Conservation (phyloP, 2,329 filamentous ascomycete genomes). For the Xylogone sp. region DNA sequence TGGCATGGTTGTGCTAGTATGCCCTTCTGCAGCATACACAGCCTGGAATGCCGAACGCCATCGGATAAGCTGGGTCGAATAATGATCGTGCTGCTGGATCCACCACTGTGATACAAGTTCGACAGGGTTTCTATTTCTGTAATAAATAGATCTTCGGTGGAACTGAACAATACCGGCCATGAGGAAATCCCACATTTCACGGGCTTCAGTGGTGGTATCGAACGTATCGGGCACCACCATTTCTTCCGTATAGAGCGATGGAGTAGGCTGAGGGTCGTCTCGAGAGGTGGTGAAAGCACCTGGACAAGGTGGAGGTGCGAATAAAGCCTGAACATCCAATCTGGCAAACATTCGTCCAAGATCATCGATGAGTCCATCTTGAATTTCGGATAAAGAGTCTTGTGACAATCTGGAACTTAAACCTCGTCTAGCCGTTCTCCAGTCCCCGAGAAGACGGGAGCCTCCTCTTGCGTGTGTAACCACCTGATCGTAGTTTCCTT, state of each 20-base stretch:
- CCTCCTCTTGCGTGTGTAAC: constrained; percentile 26
- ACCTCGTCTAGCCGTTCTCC: constrained; percentile 25
- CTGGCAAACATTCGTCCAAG: constrained; percentile 27
- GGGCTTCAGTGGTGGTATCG: constrained; percentile 22
- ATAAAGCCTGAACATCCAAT: constrained; percentile 26
- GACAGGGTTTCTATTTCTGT: constrained; percentile 22
- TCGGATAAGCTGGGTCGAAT: constrained; percentile 23
- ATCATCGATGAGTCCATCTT: constrained; percentile 27
- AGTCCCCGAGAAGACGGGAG: constrained; percentile 25
- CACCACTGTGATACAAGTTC: constrained; percentile 19
- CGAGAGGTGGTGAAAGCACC: constrained; percentile 1
- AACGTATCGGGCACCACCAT: constrained; percentile 22
- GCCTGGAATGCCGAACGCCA: constrained; percentile 25
- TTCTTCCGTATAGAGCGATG: constrained; percentile 25
- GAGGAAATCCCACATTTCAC: constrained; percentile 26
- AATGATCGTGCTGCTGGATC: constrained; percentile 23
- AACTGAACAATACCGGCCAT: constrained; percentile 28
- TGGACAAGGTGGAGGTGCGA: constrained; percentile 24
- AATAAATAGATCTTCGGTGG: constrained; percentile 23
- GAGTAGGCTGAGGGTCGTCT: constrained; percentile 15
- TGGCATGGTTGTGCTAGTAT: constrained; percentile 17
- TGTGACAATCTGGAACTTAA: constrained; percentile 25
- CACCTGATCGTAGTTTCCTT: constrained; percentile 27
- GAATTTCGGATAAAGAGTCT: constrained; percentile 27
- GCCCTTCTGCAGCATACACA: constrained; percentile 19